Evolutionary conservation across 306 rosid species (phyloP).

Genomic region (Luffa acutangula): DNA sequence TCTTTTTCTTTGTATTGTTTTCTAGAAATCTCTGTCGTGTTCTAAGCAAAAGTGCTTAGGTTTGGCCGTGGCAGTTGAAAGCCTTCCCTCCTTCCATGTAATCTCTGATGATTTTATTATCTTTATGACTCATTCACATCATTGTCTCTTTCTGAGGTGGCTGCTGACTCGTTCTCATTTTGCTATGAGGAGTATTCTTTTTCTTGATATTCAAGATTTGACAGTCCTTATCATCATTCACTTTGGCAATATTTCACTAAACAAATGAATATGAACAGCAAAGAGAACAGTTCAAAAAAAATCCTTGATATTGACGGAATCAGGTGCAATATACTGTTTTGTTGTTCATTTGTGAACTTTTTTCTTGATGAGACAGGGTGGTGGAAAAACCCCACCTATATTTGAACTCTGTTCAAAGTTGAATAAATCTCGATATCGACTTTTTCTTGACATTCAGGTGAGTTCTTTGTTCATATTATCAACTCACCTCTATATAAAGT

Average conservation of each 20-base stretch:
- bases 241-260: background rate
- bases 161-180: background rate
- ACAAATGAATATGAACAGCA: background rate
- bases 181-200: background rate
- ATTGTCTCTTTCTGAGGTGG: background rate
- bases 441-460: background rate
- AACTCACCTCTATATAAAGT: background rate
- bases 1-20: background rate
- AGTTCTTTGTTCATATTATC: background rate
- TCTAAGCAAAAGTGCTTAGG: background rate
- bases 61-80: background rate
- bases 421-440: background rate
- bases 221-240: background rate
- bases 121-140: background rate
- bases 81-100: background rate
- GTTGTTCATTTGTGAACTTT: background rate
- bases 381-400: background rate
- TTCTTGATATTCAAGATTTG: background rate
- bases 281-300: background rate
- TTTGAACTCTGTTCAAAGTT: background rate
- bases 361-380: background rate
- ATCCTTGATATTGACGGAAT: background rate
- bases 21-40: background rate
- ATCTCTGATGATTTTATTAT: background rate
- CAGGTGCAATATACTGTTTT: background rate